Percentiles rank a stretch among this genome's conserved stretches.
Conservation (phyloP, 768 basidiomycete species). For the Tulasnella sp. region DNA sequence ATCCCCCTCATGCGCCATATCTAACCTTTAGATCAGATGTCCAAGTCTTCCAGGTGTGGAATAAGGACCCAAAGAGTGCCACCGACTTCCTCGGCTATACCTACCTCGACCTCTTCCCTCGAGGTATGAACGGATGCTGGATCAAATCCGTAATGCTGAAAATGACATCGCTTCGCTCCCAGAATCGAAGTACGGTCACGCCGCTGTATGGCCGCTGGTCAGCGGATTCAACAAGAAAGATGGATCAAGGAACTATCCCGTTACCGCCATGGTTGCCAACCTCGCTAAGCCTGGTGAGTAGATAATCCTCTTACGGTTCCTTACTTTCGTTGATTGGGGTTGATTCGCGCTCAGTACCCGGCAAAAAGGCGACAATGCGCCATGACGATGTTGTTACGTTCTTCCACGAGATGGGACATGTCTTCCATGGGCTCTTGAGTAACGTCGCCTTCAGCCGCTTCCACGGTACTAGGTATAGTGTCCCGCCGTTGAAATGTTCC, state of each 20-base stretch:
- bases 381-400: constrained; percentile 86
- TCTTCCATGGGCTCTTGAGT: constrained; percentile 55
- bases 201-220: constrained; percentile 76
- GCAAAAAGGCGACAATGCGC: constrained; percentile 52
- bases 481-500: not conserved
- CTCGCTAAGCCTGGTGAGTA: constrained; percentile 76
- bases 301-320: constrained; percentile 41
- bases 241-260: constrained; percentile 64
- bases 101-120: constrained; percentile 83
- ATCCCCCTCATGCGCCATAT: not conserved
- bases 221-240: constrained; percentile 54
- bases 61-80: constrained; percentile 64
- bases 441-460: constrained; percentile 68
- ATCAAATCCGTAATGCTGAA: constrained; percentile 26
- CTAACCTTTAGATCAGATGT: constrained; percentile 50
- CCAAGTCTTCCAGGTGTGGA: constrained; percentile 82
- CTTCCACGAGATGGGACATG: constrained; percentile 82
- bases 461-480: constrained; percentile 64
- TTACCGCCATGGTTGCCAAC: constrained; percentile 86
- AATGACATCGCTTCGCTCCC: constrained; percentile 16
- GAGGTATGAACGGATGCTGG: constrained; percentile 45
- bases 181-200: constrained; percentile 81
- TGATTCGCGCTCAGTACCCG: not conserved
- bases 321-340: not conserved
- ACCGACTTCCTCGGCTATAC: constrained; percentile 78